Evolutionary conservation across 1,139 yeast species (phyloP).

Genomic region (Taphrina betulina): DNA sequence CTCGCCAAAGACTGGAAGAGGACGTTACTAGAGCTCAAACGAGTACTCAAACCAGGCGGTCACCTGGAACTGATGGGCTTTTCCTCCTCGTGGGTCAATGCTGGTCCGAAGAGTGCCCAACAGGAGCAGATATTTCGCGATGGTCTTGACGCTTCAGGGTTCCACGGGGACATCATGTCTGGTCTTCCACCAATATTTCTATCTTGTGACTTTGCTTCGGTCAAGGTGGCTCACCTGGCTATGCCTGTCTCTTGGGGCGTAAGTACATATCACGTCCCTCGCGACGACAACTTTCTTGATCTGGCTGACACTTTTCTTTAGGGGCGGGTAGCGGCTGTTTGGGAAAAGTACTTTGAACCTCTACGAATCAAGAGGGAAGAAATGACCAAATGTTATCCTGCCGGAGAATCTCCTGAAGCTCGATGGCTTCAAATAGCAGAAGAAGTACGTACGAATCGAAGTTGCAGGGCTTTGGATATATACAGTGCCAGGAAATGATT

Average conservation of each 20-base stretch:
- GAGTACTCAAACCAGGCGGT: constrained; percentile 14
- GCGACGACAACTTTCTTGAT: no score
- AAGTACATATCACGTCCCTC: no score
- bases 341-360: constrained; percentile 11
- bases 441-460: not conserved
- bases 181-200: not conserved
- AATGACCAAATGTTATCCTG: not conserved
- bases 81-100: not conserved
- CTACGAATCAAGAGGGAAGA: not conserved
- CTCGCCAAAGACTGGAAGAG: constrained; percentile 2
- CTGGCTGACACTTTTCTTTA: no score
- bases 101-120: not conserved
- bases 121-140: not conserved
- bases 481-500: constrained; percentile 7
- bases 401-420: not conserved
- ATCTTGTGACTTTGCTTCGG: not conserved
- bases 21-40: constrained; percentile 3
- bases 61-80: not conserved
- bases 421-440: not conserved
- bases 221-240: constrained; percentile 3
- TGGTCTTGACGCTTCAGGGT: not conserved
- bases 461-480: constrained; percentile 1
- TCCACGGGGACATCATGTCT: not conserved
- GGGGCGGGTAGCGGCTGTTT: constrained; percentile 3
- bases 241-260: constrained; percentile 15